Evolutionary conservation across 306 rosid genomes (phyloP), one percentile per base, ranked within the genome.

Genomic region (Gastrolobium bilobum): DNA sequence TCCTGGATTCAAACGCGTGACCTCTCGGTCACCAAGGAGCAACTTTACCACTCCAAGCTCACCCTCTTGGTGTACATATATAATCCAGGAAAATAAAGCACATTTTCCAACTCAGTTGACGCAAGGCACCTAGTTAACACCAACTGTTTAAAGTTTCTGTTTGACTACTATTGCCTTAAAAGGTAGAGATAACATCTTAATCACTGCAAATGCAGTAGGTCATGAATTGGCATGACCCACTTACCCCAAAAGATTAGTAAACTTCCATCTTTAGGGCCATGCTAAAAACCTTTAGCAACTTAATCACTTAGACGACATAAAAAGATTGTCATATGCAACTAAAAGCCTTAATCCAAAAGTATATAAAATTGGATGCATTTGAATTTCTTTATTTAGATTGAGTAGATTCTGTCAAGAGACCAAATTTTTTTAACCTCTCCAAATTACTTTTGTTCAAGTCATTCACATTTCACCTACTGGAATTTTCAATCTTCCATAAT

Each of bases 391-490:
- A 35, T 39, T 65, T 33, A 40, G 29, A 73, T 48, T 66, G 54
- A 58, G 33, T 39, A 57, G 3, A 60, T 34, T 73, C 11, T 74
- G 10, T 40, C 35, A 1, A 15, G 2, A 29, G 46, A 48, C 40
- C 3, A 42, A 14, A 42, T 38, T 44, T 53, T 4, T 68, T 70
- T n/a, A 10, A 46, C 42, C 78, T 44, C 51, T 68, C 53, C 40
- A 31, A 38, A 80, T 70, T 57, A 56, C 57, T 50, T 71, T 35
- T 40, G 9, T 50, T 51, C 57, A 51, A 72, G 39, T 26, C 74
- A 77, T 71, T 4, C 66, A 10, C 43, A 81, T 46, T 46, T 62
- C 20, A 4, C 70, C 15, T 14, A 39, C 51, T 46, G 3, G 0
- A 63, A 40, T 34, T 79, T 78, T 52, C 47, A 44, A 44, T 62